phyloP scores from a whole-genome alignment of 2,329 filamentous ascomycete species.

The Diaporthe sp. region DNA sequence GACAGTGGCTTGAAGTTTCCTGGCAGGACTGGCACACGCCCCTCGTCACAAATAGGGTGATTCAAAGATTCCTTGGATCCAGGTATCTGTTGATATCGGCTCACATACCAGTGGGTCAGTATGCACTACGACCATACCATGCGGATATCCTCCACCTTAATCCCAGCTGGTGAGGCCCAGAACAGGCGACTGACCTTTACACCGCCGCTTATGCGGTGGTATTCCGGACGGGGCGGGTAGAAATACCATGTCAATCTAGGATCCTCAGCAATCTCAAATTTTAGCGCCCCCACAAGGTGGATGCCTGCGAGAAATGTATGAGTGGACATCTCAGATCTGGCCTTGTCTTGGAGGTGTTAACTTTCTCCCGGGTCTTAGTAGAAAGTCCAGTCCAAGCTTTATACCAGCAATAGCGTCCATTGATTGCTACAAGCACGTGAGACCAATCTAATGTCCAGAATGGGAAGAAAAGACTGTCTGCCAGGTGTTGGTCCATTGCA shows the following conservation, averaged over 20 bases:
- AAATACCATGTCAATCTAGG: background rate
- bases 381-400: background rate
- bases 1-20: background rate
- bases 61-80: background rate
- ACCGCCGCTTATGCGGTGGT: background rate
- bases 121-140: background rate
- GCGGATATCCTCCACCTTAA: constrained; percentile 1
- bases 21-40: background rate
- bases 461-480: no score
- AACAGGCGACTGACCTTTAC: background rate
- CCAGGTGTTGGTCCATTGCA: no score
- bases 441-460: background rate
- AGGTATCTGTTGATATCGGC: background rate
- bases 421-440: background rate
- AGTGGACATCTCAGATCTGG: background rate
- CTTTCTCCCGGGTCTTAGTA: background rate
- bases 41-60: background rate
- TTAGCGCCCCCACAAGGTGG: background rate
- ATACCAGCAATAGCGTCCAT: background rate
- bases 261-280: background rate
- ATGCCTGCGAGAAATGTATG: background rate
- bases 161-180: background rate
- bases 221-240: background rate
- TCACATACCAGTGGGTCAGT: background rate
- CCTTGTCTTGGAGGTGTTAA: background rate